Evolutionary conservation across 139 green algal genomes (phyloP).

Genomic region (Chloropicon primus): DNA sequence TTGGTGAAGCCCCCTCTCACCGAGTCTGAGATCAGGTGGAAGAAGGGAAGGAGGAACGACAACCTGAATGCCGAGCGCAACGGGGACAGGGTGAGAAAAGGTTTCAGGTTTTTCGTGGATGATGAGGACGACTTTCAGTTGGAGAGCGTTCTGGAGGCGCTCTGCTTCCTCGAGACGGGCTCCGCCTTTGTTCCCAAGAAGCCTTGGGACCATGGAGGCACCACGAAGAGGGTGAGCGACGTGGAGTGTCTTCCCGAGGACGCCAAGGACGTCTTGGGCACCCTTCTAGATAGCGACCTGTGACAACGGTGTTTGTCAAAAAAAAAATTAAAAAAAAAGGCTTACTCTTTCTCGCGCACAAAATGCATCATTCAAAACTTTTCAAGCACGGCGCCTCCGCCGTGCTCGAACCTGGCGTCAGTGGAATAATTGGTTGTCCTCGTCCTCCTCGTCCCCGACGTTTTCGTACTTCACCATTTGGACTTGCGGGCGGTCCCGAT

Average conservation of each 20-base stretch:
- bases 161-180: conserved; percentile 35
- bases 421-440: too few species aligned
- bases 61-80: conserved; percentile 5
- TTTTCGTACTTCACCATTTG: background rate
- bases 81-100: conserved; percentile 17
- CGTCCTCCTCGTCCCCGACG: background rate
- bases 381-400: too few species aligned
- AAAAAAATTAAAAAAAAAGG: too few species aligned
- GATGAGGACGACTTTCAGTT: conserved; percentile 49
- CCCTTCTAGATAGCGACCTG: conserved; percentile 11
- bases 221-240: background rate
- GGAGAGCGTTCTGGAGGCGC: conserved; percentile 34
- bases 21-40: conserved; percentile 40
- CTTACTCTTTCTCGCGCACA: too few species aligned
- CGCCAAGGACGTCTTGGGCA: conserved; percentile 13
- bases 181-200: conserved; percentile 27
- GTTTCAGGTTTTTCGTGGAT: conserved; percentile 52
- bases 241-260: conserved; percentile 15
- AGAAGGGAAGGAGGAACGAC: conserved; percentile 32
- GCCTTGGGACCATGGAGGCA: conserved; percentile 25
- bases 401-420: too few species aligned
- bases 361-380: too few species aligned
- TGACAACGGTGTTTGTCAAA: too few species aligned
- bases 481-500: background rate
- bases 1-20: conserved; percentile 31